Evolutionary conservation across 768 basidiomycete genomes (phyloP).

Genomic region (Serendipita vermifera): DNA sequence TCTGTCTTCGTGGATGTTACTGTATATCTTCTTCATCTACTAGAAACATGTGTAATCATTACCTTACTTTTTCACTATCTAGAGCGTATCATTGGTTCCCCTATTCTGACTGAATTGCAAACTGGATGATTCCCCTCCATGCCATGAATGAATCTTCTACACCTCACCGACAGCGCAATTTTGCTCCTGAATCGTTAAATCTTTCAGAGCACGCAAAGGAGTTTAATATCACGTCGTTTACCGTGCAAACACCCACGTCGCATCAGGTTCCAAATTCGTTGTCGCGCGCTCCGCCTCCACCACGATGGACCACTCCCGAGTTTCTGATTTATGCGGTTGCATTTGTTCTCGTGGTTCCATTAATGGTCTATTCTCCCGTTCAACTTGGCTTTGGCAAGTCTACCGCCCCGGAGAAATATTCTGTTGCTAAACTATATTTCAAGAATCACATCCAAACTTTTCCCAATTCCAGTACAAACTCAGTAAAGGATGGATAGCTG

Average conservation of each 20-base stretch:
- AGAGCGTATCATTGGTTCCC: too few relatives aligned
- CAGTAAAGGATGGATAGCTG: constrained; percentile 69
- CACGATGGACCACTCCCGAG: constrained; percentile 71
- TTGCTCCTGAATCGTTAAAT: neutral
- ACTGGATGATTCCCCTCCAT: constrained; percentile 8
- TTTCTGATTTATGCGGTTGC: constrained; percentile 64
- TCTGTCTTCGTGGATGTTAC: too few relatives aligned
- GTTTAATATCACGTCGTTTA: neutral
- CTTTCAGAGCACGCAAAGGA: neutral
- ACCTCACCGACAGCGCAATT: neutral
- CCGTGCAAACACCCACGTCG: constrained; percentile 5
- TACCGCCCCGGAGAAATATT: too few relatives aligned
- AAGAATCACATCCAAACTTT: constrained; percentile 70
- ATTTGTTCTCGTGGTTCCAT: constrained; percentile 45
- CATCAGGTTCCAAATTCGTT: neutral
- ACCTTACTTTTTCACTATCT: too few relatives aligned
- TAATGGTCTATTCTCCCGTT: constrained; percentile 68
- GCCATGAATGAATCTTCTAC: constrained; percentile 3
- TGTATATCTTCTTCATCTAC: too few relatives aligned
- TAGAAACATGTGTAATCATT: too few relatives aligned
- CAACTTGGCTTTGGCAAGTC: constrained; percentile 63
- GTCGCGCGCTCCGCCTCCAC: constrained; percentile 21
- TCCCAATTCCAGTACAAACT: constrained; percentile 42
- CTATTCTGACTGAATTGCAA: neutral
- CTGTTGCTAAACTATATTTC: too few relatives aligned